Evolutionary conservation across 2,329 filamentous ascomycete species (phyloP), one percentile per base, ranked within the genome.

Genomic region (Colletotrichum camelliae): DNA sequence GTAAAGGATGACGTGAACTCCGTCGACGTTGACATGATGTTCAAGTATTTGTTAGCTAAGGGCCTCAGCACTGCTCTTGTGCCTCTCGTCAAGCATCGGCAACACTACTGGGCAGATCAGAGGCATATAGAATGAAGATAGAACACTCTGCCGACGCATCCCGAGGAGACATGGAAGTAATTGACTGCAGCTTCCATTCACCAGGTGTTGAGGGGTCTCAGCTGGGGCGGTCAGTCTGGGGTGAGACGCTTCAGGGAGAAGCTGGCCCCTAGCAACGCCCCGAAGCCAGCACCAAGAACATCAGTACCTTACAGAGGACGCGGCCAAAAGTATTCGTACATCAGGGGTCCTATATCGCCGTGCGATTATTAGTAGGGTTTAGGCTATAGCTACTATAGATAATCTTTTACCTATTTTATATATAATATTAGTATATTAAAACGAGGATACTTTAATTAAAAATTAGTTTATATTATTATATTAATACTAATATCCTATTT

Each of bases 1-100:
- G 76, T 77, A 77, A 37, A n/a, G 48, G 55, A 77, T 77, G 74
- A 77, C 75, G 76, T 77, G 74, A 77, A 76, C 55, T 55, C 35
- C 21, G 7, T 24, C 7, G 24, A 43, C n/a, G 7, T 39, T 60
- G 52, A 69, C 52, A 52, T 67, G 52, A 60, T 68, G 15, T 15
- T 31, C 10, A 24, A 43, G 39, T 43, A 43, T 43, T 9, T 43
- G 8, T 43, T 43, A 43, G 39, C 39, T n/a, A n/a, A 43, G 24
- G 39, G 39, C 39, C 2, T n/a, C 1, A 2, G 39, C 5, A 3
- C 39, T 43, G 39, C 16, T n/a, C 39, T n/a, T 43, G 39, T 18
- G 18, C 39, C 1, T 4, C 1, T 43, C 39, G 18, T 43, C 18
- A 9, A 2, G 1, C n/a, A 10, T 43, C n/a, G 39, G 39, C 39